phyloP scores from a whole-genome alignment of 2,329 filamentous ascomycete species.

The Hortaea sp. region DNA sequence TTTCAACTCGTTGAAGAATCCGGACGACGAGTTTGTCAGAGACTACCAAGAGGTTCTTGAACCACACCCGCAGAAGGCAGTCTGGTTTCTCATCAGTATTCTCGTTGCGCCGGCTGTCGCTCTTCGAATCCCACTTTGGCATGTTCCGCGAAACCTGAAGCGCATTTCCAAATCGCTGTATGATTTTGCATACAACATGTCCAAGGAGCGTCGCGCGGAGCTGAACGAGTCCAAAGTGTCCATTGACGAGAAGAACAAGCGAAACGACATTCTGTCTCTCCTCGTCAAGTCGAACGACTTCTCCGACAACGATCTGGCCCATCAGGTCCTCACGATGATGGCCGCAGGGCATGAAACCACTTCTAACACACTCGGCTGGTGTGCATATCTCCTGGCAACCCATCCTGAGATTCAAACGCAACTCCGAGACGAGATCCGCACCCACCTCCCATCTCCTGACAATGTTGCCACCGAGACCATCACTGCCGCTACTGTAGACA shows the following conservation, averaged over 20 bases:
- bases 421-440: conserved; percentile 59
- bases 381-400: conserved; percentile 57
- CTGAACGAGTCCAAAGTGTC: neutral
- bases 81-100: conserved; percentile 34
- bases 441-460: conserved; percentile 43
- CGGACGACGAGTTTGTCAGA: conserved; percentile 32
- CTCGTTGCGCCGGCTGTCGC: conserved; percentile 5
- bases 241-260: conserved; percentile 8
- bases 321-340: conserved; percentile 48
- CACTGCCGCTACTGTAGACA: conserved; percentile 29
- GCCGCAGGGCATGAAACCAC: conserved; percentile 65
- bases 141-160: neutral
- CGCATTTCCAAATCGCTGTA: neutral
- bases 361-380: conserved; percentile 65
- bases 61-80: conserved; percentile 38
- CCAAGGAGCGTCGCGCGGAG: neutral
- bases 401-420: conserved; percentile 55
- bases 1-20: conserved; percentile 31
- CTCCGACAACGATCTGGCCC: conserved; percentile 41
- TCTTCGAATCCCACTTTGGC: neutral
- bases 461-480: conserved; percentile 1
- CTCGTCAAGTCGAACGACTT: conserved; percentile 45
- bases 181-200: neutral
- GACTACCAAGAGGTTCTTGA: conserved; percentile 36
- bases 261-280: conserved; percentile 36